Conservation (phyloP, 1,139 yeast species). For the Suhomyces yuchorum region DNA sequence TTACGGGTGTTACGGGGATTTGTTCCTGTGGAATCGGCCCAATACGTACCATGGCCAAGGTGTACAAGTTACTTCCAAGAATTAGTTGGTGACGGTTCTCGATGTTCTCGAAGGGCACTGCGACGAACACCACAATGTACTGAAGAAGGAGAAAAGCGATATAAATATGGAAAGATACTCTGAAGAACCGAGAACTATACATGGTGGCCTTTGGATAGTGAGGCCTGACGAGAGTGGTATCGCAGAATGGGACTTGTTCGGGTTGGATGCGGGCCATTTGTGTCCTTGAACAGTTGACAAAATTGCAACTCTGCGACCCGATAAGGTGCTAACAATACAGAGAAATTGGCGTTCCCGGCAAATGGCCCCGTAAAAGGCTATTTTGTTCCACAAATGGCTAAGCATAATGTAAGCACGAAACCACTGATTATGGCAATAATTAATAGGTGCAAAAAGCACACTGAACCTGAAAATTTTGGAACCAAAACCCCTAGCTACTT, state of each 20-base stretch:
- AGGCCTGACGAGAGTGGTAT: background rate
- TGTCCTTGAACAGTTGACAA: background rate
- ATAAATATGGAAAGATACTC: constrained; percentile 20
- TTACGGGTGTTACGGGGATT: too few relatives aligned
- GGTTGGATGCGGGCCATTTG: background rate
- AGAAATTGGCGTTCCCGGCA: too few relatives aligned
- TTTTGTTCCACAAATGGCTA: too few relatives aligned
- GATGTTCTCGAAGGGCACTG: constrained; percentile 47
- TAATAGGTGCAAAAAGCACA: too few relatives aligned
- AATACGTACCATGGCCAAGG: background rate
- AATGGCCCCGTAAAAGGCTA: too few relatives aligned
- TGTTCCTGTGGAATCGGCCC: background rate
- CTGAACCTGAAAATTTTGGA: too few relatives aligned
- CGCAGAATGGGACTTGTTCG: background rate
- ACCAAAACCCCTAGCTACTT: too few relatives aligned
- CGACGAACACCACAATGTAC: constrained; percentile 40
- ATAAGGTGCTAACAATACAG: too few relatives aligned
- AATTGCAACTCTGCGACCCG: too few relatives aligned
- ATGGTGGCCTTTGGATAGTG: background rate
- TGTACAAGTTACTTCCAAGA: background rate
- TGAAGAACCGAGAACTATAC: background rate
- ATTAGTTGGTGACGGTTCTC: constrained; percentile 39
- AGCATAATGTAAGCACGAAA: too few relatives aligned
- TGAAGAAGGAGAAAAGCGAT: constrained; percentile 37
- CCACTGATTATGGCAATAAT: too few relatives aligned